Conservation (phyloP, 1,139 yeast genomes). For the Scheffersomyces stambukii region DNA sequence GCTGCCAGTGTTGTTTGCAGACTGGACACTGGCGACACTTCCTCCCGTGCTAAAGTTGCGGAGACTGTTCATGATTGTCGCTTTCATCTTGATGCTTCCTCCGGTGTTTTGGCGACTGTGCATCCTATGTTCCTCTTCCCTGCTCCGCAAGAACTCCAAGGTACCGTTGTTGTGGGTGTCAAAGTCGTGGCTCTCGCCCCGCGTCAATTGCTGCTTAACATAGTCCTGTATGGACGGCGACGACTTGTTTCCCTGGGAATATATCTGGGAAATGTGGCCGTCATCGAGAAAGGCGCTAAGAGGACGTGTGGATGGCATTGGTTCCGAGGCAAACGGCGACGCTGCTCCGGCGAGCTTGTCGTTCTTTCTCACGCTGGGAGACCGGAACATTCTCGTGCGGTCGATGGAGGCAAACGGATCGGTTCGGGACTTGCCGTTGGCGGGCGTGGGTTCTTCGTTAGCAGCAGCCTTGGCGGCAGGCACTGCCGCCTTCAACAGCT, state of each 20-base stretch:
- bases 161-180: conserved; percentile 28
- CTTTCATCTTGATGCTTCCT: conserved; percentile 38
- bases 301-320: conserved; percentile 9
- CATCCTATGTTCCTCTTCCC: conserved; percentile 27
- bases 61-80: conserved; percentile 30
- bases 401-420: conserved; percentile 42
- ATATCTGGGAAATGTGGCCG: conserved; percentile 6
- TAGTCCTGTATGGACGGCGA: conserved; percentile 30
- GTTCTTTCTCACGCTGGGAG: neutral
- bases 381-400: conserved; percentile 23
- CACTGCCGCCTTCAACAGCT: conserved; percentile 7
- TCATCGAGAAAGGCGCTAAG: conserved; percentile 11
- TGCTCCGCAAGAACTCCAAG: conserved; percentile 54
- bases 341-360: conserved; percentile 1
- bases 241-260: conserved; percentile 16
- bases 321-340: conserved; percentile 8
- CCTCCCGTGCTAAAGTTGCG: conserved; percentile 42
- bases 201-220: conserved; percentile 31
- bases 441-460: neutral
- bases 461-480: neutral
- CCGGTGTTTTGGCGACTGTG: conserved; percentile 35
- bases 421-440: conserved; percentile 5
- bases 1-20: conserved; percentile 21
- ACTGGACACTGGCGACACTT: conserved; percentile 8
- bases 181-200: conserved; percentile 16